phyloP scores from a whole-genome alignment of 495 filamentous ascomycete species.

The Podospora bellae-mahoneyi region DNA sequence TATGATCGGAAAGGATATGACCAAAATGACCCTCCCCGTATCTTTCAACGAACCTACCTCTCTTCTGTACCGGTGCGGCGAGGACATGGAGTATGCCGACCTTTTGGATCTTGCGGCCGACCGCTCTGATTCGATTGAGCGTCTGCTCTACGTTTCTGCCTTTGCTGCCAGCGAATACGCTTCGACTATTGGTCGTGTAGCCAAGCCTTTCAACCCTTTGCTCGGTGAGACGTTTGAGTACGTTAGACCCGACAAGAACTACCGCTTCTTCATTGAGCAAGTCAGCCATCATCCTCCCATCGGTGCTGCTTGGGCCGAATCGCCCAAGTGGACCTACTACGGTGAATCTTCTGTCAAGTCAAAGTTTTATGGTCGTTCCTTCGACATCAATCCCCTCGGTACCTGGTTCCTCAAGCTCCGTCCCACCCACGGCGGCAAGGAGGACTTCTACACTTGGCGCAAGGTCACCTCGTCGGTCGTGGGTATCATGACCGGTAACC shows the following conservation, averaged over 20 bases:
- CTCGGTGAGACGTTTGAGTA: constrained; percentile 98
- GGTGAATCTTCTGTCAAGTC: constrained; percentile 96
- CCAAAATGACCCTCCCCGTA: constrained; percentile 96
- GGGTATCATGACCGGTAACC: constrained; percentile 94
- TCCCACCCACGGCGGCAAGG: constrained; percentile 65
- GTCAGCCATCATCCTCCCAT: constrained; percentile 97
- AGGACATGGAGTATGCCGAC: constrained; percentile 97
- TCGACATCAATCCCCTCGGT: constrained; percentile 93
- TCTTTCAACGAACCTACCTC: constrained; percentile 99
- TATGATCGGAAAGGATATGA: constrained; percentile 99
- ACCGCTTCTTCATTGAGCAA: constrained; percentile 97
- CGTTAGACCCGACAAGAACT: constrained; percentile 88
- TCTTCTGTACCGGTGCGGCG: constrained; percentile 88
- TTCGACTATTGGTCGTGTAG: constrained; percentile 92
- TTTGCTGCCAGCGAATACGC: constrained; percentile 96
- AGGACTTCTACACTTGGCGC: constrained; percentile 97
- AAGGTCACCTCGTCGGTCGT: constrained; percentile 97
- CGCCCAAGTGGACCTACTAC: constrained; percentile 94
- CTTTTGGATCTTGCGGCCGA: constrained; percentile 87
- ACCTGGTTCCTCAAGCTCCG: constrained; percentile 95
- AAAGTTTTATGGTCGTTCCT: constrained; percentile 96
- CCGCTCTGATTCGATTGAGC: constrained; percentile 79
- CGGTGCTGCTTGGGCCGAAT: constrained; percentile 90
- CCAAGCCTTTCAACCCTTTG: constrained; percentile 96
- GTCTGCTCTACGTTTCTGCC: constrained; percentile 92